Evolutionary conservation across 148 eudicot genomes (phyloP).

Genomic region (Spergularia marina): DNA sequence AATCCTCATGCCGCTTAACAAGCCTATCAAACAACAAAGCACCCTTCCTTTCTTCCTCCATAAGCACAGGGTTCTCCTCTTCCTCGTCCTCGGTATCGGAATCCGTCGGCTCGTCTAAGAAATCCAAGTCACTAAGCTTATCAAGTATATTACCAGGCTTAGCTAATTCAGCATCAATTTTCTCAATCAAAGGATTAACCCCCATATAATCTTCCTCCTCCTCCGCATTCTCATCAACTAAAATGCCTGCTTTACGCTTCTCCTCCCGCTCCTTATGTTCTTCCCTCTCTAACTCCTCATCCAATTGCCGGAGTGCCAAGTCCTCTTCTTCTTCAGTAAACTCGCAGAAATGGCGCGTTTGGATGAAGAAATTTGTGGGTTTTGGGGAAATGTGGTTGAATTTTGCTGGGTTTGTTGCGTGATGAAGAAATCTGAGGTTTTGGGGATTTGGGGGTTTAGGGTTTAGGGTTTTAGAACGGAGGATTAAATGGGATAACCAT

Average conservation of each 20-base stretch:
- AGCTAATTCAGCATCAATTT: slow-evolving; percentile 46
- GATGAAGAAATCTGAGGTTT: not conserved
- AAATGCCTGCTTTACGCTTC: slow-evolving; percentile 50
- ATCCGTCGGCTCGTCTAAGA: slow-evolving; percentile 14
- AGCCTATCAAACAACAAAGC: slow-evolving; percentile 46
- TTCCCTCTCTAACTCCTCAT: slow-evolving; percentile 37
- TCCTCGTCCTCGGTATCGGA: slow-evolving; percentile 64
- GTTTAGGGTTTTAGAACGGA: slow-evolving; percentile 21
- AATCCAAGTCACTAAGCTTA: not conserved
- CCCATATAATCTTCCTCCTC: slow-evolving; percentile 78
- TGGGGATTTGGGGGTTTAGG: slow-evolving; percentile 16
- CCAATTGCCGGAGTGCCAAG: slow-evolving; percentile 21
- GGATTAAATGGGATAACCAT: slow-evolving; percentile 30
- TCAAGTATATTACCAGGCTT: not conserved
- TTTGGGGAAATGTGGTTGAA: slow-evolving; percentile 10
- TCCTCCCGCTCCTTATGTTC: slow-evolving; percentile 52
- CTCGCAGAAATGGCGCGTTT: slow-evolving; percentile 11
- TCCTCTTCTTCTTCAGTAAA: not conserved
- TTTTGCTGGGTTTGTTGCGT: not conserved
- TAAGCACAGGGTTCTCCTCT: slow-evolving; percentile 33
- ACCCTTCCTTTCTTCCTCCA: slow-evolving; percentile 27
- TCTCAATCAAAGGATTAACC: slow-evolving; percentile 60
- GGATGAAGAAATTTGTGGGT: not conserved
- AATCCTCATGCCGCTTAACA: slow-evolving; percentile 47
- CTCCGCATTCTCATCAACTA: slow-evolving; percentile 51